Conservation (phyloP, 768 basidiomycete species). For the Imleria badia region DNA sequence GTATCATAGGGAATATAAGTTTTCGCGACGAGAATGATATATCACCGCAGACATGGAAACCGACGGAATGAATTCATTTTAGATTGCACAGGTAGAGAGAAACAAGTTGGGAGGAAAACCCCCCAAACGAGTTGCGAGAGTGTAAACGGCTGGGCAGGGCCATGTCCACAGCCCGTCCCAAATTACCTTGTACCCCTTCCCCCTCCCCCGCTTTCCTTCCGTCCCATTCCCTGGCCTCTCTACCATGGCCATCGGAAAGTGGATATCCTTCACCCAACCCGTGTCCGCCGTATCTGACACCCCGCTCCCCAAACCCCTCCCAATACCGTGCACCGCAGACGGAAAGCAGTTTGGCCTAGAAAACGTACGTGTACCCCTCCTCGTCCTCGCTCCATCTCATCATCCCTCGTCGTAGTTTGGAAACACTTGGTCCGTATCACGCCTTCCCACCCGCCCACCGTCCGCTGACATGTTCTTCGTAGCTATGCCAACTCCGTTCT, state of each 20-base stretch:
- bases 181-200: not conserved
- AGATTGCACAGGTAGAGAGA: too few species aligned
- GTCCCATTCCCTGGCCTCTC: not conserved
- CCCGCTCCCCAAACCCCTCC: conserved; percentile 30
- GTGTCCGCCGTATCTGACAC: conserved; percentile 24
- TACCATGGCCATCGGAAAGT: conserved; percentile 39
- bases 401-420: conserved; percentile 65
- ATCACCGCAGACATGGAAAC: too few species aligned
- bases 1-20: too few species aligned
- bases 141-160: not conserved
- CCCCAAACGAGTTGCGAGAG: too few species aligned
- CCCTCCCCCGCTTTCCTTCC: not conserved
- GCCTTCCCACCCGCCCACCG: conserved; percentile 1
- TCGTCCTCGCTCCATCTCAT: conserved; percentile 7
- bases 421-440: conserved; percentile 78
- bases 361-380: conserved; percentile 66
- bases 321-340: conserved; percentile 55
- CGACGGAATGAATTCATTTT: too few species aligned
- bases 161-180: not conserved
- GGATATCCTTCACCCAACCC: conserved; percentile 36
- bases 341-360: conserved; percentile 94
- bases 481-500: conserved; percentile 99
- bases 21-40: too few species aligned
- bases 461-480: conserved; percentile 18
- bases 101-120: too few species aligned